Evolutionary conservation across 2,329 filamentous ascomycete species (phyloP).

Genomic region (Talaromyces sp.): DNA sequence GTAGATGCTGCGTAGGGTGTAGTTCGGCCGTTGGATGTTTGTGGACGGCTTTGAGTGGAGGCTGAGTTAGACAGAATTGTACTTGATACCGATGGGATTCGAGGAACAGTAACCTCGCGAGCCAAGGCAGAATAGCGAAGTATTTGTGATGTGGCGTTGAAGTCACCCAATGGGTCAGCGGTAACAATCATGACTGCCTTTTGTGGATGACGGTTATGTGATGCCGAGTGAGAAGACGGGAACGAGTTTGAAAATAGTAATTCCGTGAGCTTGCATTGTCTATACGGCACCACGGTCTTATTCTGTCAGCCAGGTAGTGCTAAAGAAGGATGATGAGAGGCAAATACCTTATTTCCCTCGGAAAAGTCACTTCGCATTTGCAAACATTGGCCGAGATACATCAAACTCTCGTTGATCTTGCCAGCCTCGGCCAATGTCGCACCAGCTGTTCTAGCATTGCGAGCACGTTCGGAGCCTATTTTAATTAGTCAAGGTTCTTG

Average conservation of each 20-base stretch:
- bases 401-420: constrained; percentile 96
- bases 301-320: not conserved
- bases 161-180: constrained; percentile 86
- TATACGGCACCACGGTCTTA: constrained; percentile 71
- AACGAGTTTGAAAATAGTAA: constrained; percentile 85
- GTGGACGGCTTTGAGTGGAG: constrained; percentile 25
- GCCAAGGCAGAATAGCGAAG: constrained; percentile 89
- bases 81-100: constrained; percentile 74
- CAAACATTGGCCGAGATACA: constrained; percentile 96
- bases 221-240: constrained; percentile 54
- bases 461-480: constrained; percentile 73
- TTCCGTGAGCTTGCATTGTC: constrained; percentile 81
- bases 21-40: constrained; percentile 36
- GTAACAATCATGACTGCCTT: constrained; percentile 95
- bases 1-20: constrained; percentile 38
- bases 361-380: constrained; percentile 86
- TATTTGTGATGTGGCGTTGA: constrained; percentile 95
- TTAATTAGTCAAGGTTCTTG: not conserved
- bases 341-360: constrained; percentile 63
- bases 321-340: not conserved
- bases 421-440: constrained; percentile 90
- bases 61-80: constrained; percentile 51
- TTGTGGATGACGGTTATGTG: constrained; percentile 62
- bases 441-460: constrained; percentile 89
- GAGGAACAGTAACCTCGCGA: constrained; percentile 84